phyloP scores from a whole-genome alignment of 345 rosid species.

The Linum lewisii region DNA sequence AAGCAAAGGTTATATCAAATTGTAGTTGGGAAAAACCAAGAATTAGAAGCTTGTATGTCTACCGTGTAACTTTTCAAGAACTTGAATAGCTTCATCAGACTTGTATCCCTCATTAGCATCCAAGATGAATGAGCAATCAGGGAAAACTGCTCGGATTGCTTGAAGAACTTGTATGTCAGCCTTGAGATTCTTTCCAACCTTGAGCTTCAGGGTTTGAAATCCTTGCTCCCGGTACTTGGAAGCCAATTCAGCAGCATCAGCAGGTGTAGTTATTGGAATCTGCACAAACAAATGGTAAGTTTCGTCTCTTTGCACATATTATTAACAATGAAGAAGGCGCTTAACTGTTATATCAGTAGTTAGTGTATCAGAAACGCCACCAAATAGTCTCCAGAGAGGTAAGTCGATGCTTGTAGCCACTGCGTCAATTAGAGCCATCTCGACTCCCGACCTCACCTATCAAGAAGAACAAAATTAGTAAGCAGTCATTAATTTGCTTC shows the following conservation, averaged over 20 bases:
- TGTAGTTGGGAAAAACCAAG: neutral
- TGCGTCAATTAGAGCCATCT: slow-evolving; percentile 93
- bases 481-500: too few species aligned
- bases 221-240: slow-evolving; percentile 57
- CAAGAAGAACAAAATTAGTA: too few species aligned
- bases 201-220: slow-evolving; percentile 78
- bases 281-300: slow-evolving; percentile 22
- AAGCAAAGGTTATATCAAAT: neutral
- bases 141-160: slow-evolving; percentile 69
- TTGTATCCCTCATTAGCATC: slow-evolving; percentile 95
- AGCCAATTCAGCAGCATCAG: slow-evolving; percentile 73
- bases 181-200: slow-evolving; percentile 76
- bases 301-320: neutral
- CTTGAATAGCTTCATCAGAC: slow-evolving; percentile 66
- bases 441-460: slow-evolving; percentile 85
- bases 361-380: slow-evolving; percentile 60
- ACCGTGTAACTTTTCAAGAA: slow-evolving; percentile 71
- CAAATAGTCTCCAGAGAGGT: slow-evolving; percentile 81
- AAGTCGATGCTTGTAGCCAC: slow-evolving; percentile 55
- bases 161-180: slow-evolving; percentile 73
- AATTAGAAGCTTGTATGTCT: slow-evolving; percentile 6
- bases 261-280: slow-evolving; percentile 87
- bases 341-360: slow-evolving; percentile 82
- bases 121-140: slow-evolving; percentile 69
- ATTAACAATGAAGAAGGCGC: slow-evolving; percentile 20